phyloP scores from a whole-genome alignment of 2,329 filamentous ascomycete genomes.

The Fusarium fracticaudum region DNA sequence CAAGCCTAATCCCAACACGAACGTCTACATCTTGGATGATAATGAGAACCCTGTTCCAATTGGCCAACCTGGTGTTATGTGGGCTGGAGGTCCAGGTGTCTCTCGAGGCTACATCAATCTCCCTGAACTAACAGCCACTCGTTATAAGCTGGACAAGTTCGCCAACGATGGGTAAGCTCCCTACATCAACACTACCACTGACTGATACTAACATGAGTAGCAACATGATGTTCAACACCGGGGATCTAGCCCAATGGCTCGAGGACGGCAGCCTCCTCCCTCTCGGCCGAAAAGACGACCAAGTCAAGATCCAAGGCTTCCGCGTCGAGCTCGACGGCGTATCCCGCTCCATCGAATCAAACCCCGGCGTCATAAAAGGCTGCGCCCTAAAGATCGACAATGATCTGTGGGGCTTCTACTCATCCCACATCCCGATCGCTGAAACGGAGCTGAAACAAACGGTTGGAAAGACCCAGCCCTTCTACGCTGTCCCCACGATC shows the following conservation, averaged over 20 bases:
- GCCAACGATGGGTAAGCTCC: conserved; percentile 9
- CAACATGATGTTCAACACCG: conserved; percentile 43
- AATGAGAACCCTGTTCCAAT: conserved; percentile 54
- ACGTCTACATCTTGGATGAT: conserved; percentile 63
- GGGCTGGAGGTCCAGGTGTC: conserved; percentile 53
- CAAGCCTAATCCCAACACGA: conserved; percentile 59
- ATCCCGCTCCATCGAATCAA: conserved; percentile 11
- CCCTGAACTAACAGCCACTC: not conserved
- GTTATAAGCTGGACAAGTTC: conserved; percentile 40
- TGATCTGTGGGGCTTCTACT: conserved; percentile 19
- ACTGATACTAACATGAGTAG: conserved; percentile 33
- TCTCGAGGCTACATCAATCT: conserved; percentile 25
- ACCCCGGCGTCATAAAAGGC: not conserved
- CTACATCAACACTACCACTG: fast-evolving
- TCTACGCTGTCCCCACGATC: conserved; percentile 23
- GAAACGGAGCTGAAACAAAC: conserved; percentile 13
- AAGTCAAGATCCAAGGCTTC: conserved; percentile 28
- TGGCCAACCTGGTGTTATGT: conserved; percentile 63
- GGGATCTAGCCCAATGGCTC: conserved; percentile 20
- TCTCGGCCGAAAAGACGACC: conserved; percentile 31
- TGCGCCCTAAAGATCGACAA: conserved; percentile 22
- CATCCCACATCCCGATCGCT: conserved; percentile 2
- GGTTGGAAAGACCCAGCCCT: conserved; percentile 7
- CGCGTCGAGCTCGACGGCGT: conserved; percentile 20
- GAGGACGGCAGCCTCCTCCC: conserved; percentile 28